Evolutionary conservation across 257 asterid species (phyloP), one percentile per base, ranked within the genome.

Genomic region (Penstemon eatonii): DNA sequence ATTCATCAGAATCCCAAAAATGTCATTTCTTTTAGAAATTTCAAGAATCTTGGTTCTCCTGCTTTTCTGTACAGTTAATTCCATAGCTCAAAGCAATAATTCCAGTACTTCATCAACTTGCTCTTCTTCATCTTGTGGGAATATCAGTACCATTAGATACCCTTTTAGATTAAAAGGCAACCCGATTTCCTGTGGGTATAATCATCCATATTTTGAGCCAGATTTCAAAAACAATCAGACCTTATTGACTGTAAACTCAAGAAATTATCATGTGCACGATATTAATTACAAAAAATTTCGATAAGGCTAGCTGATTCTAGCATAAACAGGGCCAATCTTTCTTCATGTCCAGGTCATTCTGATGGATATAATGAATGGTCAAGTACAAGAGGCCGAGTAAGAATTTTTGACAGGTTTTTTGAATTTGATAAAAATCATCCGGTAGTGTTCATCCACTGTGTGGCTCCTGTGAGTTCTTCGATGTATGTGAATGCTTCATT

Each of bases 111-210:
- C 33, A 25, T 39, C 71, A 59, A 63, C 76, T 12, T 83, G 88
- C 63, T 63, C 79, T 6, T 36, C 79, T 15, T 79, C 83, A 36
- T 81, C 80, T 5, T 84, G 89, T 53, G 89, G 87, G 13, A 67
- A 56, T 6, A 56, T 79, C 54, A 69, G 69, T 76, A 33, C 47
- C 42, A 76, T 84, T 43, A 74, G 76, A 41, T 79, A 57, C 78
- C 89, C 89, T 72, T 84, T 74, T 18, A 63, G 81, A 63, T 44
- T 76, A 56, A 72, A 38, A 60, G 10, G 7, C 0, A 63, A 69
- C 59, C 83, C 83, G 4, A 59, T 8, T 13, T 62, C 77, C 13
- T 84, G 89, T 40, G 86, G 86, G 1, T 66, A 60, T 68, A 39
- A 66, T 57, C 11, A 73, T 15, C 78, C 85, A 62, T 44, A 10